Evolutionary conservation across 805 yeast genomes (phyloP).

Genomic region (Metschnikowia vanudenii): DNA sequence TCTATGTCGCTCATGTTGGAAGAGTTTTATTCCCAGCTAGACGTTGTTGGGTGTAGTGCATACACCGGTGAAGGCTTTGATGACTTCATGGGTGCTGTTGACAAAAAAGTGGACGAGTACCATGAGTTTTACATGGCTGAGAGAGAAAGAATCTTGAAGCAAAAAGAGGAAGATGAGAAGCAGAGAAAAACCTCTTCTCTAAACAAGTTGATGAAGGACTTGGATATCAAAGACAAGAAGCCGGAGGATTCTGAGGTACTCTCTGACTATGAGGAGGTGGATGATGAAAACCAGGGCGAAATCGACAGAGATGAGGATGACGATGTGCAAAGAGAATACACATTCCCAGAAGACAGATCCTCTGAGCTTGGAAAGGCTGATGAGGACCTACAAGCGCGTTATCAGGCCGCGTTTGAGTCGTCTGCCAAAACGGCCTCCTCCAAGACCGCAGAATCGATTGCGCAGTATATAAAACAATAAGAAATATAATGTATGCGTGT

Average conservation of each 20-base stretch:
- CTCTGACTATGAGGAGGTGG: constrained; percentile 52
- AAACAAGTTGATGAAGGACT: constrained; percentile 76
- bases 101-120: constrained; percentile 83
- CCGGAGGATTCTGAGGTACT: constrained; percentile 45
- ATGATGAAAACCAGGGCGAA: constrained; percentile 47
- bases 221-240: constrained; percentile 56
- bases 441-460: constrained; percentile 70
- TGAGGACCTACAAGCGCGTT: constrained; percentile 60
- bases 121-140: constrained; percentile 80
- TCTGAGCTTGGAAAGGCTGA: constrained; percentile 55
- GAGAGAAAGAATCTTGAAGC: constrained; percentile 74
- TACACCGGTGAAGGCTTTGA: constrained; percentile 94
- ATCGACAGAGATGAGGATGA: constrained; percentile 48
- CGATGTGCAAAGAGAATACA: constrained; percentile 56
- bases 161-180: constrained; percentile 74
- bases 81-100: constrained; percentile 82
- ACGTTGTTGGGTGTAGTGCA: constrained; percentile 89
- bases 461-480: constrained; percentile 50
- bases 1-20: constrained; percentile 96
- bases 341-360: constrained; percentile 64
- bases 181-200: constrained; percentile 69
- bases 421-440: constrained; percentile 62
- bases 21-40: constrained; percentile 90
- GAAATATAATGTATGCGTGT: background rate
- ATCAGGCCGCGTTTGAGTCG: constrained; percentile 68